A percentile compares a stretch with the other conserved stretches of the same genome.
Conservation (phyloP, 179 eudicot genomes). For the Patellifolia procumbens region DNA sequence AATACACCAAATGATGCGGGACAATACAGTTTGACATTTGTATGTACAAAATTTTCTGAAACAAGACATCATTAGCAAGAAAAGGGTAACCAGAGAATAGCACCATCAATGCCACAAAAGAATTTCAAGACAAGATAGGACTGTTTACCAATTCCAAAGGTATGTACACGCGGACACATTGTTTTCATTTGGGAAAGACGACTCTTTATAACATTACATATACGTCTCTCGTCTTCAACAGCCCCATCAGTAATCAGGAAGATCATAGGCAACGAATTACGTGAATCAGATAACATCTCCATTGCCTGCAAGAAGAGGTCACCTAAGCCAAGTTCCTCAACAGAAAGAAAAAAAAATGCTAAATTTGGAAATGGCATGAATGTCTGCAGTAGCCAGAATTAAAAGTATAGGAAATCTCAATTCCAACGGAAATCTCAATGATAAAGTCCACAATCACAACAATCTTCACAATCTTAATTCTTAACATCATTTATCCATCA, state of each 20-base stretch:
- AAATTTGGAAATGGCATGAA: neutral
- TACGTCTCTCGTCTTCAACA: conserved; percentile 83
- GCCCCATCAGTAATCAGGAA: conserved; percentile 90
- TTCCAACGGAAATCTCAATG: too few species aligned
- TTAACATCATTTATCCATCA: neutral
- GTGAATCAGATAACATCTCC: conserved; percentile 58
- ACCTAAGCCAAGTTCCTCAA: neutral
- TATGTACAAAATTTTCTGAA: neutral
- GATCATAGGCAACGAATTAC: conserved; percentile 60
- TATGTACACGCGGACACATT: conserved; percentile 66
- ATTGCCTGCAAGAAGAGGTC: conserved; percentile 56
- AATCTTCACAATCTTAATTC: neutral
- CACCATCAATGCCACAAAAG: neutral
- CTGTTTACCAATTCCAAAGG: conserved; percentile 69
- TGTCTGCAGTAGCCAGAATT: neutral
- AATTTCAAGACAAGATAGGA: neutral
- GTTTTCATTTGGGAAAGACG: conserved; percentile 45
- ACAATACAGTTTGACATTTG: neutral
- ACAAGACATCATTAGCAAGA: neutral
- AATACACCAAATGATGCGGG: neutral
- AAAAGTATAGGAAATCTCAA: neutral
- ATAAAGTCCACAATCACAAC: too few species aligned
- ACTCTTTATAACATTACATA: conserved; percentile 59
- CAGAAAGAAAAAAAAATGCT: neutral
- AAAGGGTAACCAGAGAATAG: too few species aligned